These are phyloP conservation scores for Knoxia roxburghii DNA, from an alignment of 257 asterid species.

Conservation along the genomic window DNA sequence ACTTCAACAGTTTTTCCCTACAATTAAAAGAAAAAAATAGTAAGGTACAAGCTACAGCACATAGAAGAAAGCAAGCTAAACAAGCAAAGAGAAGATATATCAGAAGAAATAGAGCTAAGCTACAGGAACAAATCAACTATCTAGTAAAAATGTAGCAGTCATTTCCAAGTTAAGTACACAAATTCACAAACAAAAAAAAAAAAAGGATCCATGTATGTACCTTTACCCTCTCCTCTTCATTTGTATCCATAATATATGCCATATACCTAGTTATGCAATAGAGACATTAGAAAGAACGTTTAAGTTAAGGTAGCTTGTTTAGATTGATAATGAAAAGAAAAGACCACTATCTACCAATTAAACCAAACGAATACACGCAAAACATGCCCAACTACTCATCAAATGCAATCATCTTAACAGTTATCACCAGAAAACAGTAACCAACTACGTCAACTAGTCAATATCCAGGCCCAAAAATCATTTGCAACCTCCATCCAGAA, in stretches of 20 bases:
- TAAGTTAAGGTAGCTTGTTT: neutral
- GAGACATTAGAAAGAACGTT: neutral
- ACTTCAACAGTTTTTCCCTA: constrained; percentile 98
- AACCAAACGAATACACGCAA: neutral
- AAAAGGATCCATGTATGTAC: constrained; percentile 30
- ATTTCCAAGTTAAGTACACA: neutral
- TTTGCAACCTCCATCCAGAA: neutral
- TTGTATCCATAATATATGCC: constrained; percentile 99
- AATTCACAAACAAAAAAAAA: neutral
- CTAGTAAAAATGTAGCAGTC: neutral
- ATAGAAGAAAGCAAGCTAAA: neutral
- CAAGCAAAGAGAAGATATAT: neutral
- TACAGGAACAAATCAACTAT: neutral
- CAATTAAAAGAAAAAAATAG: constrained; percentile 10
- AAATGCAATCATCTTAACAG: neutral
- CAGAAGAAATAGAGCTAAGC: neutral
- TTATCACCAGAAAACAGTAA: neutral
- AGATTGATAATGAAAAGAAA: neutral
- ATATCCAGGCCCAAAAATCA: neutral
- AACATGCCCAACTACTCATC: neutral
- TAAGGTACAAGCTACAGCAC: constrained; percentile 1
- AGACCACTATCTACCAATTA: neutral
- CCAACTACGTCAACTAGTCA: neutral
- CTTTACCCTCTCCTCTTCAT: constrained; percentile 97
- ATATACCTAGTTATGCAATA: constrained; percentile 56